Percentiles rank a stretch among this genome's conserved stretches.
Evolutionary conservation across 106 monocot species (phyloP).

Genomic region (Allium sativum): DNA sequence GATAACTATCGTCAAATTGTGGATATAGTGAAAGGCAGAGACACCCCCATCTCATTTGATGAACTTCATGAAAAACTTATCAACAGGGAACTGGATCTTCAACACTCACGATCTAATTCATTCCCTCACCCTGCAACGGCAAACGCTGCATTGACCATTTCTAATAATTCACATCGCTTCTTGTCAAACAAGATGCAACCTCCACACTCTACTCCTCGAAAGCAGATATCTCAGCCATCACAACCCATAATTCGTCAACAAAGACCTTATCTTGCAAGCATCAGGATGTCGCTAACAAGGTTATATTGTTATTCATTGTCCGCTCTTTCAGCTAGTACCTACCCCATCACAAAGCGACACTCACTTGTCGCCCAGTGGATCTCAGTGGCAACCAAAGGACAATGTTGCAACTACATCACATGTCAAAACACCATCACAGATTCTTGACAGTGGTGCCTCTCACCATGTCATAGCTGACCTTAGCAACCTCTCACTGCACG

Average conservation of each 20-base stretch:
- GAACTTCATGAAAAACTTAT: neutral
- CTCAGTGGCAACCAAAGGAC: too few relatives aligned
- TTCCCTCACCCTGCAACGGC: neutral
- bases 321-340: neutral
- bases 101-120: neutral
- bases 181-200: neutral
- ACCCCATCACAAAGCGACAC: too few relatives aligned
- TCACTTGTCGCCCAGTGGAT: too few relatives aligned
- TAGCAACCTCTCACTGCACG: neutral
- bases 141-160: neutral
- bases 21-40: neutral
- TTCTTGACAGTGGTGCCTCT: neutral
- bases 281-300: neutral
- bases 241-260: neutral
- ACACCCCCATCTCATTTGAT: neutral
- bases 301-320: neutral
- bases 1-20: neutral
- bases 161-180: neutral
- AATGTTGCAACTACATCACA: neutral
- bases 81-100: neutral
- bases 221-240: neutral
- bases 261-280: neutral
- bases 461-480: neutral
- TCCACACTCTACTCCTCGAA: neutral
- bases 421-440: neutral